Base-by-base conservation (phyloP, 1,284 basidiomycete species). In the Cutaneotrichosporon cyanovorans region DNA sequence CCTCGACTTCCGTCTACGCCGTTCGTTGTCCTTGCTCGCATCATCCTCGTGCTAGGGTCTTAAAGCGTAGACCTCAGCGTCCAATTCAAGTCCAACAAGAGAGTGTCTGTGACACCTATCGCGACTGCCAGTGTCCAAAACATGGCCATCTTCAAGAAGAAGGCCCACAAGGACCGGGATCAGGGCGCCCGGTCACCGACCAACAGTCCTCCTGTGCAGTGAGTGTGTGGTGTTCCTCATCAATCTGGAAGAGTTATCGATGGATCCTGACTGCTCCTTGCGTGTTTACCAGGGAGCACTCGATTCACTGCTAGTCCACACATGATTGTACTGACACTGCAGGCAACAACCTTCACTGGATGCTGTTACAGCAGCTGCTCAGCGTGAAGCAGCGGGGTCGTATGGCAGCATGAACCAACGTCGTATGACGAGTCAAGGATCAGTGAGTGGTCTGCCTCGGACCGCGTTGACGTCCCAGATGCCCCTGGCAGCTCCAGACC, bases 61-160 rank as follows among this genome's bases (percentile, higher is more conserved):
- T 15, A n/a, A 8, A 34, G 32, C 15, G 32, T 8, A 6, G 9
- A 34, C 9, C 6, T 14, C 25, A 28, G 25, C 42, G 42, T 37
- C 25, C 42, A 19, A 25, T 25, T 44, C 38, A 36, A 44, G 37
- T 36, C 19, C 18, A 22, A 7, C 35, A n/a, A n/a, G n/a, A n/a
- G n/a, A n/a, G n/a, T n/a, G n/a, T n/a, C n/a, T n/a, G n/a, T 11
- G 36, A 21, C n/a, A n/a, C n/a, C n/a, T n/a, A n/a, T 30, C 25
- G 14, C 28, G n/a, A 15, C 22, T n/a, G 22, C 33, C 21, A 4
- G 20, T 34, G n/a, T 15, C 33, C 33, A 3, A 35, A 46, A 28
- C 45, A 56, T 56, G 54, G 54, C 54, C 31, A 56, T 56, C 50
- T 56, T 56, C 38, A 56, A 56, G 40, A 56, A 56, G 48, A 56